Evolutionary conservation across 192 early-diverging fungal genomes (phyloP).

Genomic region (Gorgonomyces haynaldii): DNA sequence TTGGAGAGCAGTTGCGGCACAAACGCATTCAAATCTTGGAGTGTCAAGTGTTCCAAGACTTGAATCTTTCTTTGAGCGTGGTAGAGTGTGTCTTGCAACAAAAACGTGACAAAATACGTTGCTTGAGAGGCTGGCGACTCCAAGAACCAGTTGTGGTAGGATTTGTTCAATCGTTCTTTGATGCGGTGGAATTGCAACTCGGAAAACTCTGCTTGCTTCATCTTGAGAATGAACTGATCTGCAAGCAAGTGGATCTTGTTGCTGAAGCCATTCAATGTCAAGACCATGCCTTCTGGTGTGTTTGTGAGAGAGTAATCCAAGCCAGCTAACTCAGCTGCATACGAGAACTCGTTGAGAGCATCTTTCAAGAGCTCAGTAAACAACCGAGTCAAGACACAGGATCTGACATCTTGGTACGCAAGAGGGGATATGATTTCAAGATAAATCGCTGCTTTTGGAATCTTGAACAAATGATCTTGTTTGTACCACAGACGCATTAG

Average conservation of each 20-base stretch:
- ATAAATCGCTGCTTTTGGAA: conserved; percentile 75
- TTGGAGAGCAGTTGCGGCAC: conserved; percentile 60
- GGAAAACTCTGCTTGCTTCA: conserved; percentile 52
- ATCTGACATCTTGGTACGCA: conserved; percentile 60
- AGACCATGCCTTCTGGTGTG: conserved; percentile 55
- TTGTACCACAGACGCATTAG: conserved; percentile 78
- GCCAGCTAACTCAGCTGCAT: conserved; percentile 84
- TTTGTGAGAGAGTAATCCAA: conserved; percentile 64
- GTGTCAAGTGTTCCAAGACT: conserved; percentile 55
- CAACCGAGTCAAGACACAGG: conserved; percentile 56
- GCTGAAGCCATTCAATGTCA: conserved; percentile 73
- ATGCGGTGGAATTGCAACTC: conserved; percentile 65
- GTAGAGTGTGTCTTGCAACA: conserved; percentile 73
- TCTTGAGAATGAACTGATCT: conserved; percentile 53
- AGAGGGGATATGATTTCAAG: conserved; percentile 54
- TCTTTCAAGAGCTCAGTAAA: conserved; percentile 75
- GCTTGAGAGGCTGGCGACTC: conserved; percentile 73
- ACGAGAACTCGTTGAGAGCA: conserved; percentile 71
- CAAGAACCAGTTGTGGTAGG: conserved; percentile 66
- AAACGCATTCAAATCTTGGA: conserved; percentile 63
- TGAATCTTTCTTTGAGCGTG: conserved; percentile 64
- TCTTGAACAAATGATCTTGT: conserved; percentile 82
- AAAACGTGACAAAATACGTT: conserved; percentile 56
- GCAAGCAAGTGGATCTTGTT: conserved; percentile 70
- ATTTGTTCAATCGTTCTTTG: conserved; percentile 54